Percentiles rank a stretch among this genome's conserved stretches.
Conservation (phyloP, 805 yeast species). For the Saccharomycopsis babjevae region DNA sequence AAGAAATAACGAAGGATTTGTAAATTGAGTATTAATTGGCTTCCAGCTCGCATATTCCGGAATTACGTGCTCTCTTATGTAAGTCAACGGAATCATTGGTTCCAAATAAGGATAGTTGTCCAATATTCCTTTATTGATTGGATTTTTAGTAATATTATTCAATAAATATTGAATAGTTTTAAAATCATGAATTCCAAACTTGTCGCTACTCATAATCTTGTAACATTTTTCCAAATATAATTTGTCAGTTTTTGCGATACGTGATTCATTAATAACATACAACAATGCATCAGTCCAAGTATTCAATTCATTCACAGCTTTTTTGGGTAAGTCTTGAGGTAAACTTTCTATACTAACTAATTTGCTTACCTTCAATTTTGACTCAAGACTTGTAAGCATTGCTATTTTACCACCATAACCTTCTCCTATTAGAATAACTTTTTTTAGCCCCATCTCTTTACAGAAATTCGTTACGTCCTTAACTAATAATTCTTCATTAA, state of each 20-base stretch:
- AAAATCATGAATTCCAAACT: slow-evolving; percentile 8
- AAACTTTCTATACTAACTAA: slow-evolving; percentile 11
- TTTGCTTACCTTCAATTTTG: slow-evolving; percentile 5
- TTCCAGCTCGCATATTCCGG: slow-evolving; percentile 8
- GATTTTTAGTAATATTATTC: background rate
- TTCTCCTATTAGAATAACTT: slow-evolving; percentile 14
- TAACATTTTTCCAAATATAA: slow-evolving; percentile 6
- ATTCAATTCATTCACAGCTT: background rate
- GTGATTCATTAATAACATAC: slow-evolving; percentile 4
- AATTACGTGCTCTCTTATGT: background rate
- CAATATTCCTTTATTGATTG: background rate
- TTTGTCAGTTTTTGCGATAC: slow-evolving; percentile 11
- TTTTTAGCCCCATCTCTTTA: slow-evolving; percentile 1
- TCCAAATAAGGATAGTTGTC: slow-evolving; percentile 7
- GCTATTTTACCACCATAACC: slow-evolving; percentile 16
- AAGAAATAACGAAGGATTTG: slow-evolving; percentile 13
- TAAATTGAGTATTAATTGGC: background rate
- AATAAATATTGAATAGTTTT: slow-evolving; percentile 1
- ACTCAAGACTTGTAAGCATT: slow-evolving; percentile 5
- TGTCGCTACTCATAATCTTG: slow-evolving; percentile 1
- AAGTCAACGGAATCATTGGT: slow-evolving; percentile 9
- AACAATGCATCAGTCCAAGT: slow-evolving; percentile 9
- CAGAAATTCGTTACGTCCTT: slow-evolving; percentile 10
- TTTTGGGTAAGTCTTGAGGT: slow-evolving; percentile 6
- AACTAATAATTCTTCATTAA: slow-evolving; percentile 5